Base-by-base conservation (phyloP, 345 rosid species). In the Angophora floribunda region DNA sequence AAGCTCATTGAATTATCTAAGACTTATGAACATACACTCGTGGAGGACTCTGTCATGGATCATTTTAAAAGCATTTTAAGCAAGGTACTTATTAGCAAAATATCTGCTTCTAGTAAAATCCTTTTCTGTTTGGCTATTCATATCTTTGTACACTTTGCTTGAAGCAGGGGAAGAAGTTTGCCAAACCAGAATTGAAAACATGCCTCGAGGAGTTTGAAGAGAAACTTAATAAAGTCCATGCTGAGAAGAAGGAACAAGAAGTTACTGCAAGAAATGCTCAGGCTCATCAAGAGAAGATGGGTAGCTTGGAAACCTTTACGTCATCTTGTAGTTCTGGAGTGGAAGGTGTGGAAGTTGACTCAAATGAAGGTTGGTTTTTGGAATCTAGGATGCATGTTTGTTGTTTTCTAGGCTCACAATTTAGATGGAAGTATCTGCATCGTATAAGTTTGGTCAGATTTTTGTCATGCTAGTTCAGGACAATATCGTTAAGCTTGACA, bases 121-220 rank as follows among this genome's bases (percentile, higher is more conserved):
- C 86, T 87, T 87, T 87, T 50, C 36, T 51, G 49, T 89, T 87
- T 15, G 52, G 82, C 85, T 88, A 22, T 75, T 63, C 32, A 86
- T 80, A 87, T 21, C 88, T 80, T 53, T 85, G 55, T 87, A 61
- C 85, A 53, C 87, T 87, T 85, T 5, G 63, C 41, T 30, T 87
- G 67, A 87, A 90, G 90, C 96, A 98, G 99, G 93, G 94, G 19
- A 98, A 97, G 94, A 98, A 98, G 92, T 98, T 98, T 89, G 97
- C 98, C 41, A 98, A 96, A 92, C 99, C 99, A 89, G 99, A 98
- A 90, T 92, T 98, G 16, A 98, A 95, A 93, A 91, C 91, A 22
- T 95, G 96, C 93, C 95, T 97, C 6, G 99, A 98, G 90, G 99
- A 98, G 90, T 98, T 98, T 88, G 99, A 97, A 90, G 99, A 98